These are phyloP conservation scores for Solanum sitiens DNA, from an alignment of 257 asterid species.

Conservation along the genomic window DNA sequence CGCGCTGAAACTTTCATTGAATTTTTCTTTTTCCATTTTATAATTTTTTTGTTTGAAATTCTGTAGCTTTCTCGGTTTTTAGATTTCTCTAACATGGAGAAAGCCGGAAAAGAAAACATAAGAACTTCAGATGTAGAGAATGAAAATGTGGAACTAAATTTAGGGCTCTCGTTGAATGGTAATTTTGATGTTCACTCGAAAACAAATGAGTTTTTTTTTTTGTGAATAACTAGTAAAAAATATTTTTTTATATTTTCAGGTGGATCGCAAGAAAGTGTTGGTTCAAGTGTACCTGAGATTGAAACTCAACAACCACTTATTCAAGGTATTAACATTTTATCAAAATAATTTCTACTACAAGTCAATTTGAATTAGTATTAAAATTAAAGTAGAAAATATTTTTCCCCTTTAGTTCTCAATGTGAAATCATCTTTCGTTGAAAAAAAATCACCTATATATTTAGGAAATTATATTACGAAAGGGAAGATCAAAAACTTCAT, in stretches of 20 bases:
- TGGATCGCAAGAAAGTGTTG: slow-evolving; percentile 36
- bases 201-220: fast-evolving
- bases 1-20: neutral
- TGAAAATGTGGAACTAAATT: slow-evolving; percentile 19
- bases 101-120: slow-evolving; percentile 4
- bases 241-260: slow-evolving; percentile 8
- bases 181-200: neutral
- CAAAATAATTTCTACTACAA: too few relatives aligned
- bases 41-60: too few relatives aligned
- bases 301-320: slow-evolving; percentile 10
- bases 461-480: neutral
- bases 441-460: neutral
- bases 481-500: slow-evolving; percentile 9
- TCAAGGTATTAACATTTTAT: slow-evolving; percentile 24
- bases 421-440: neutral
- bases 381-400: neutral
- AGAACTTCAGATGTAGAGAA: slow-evolving; percentile 6
- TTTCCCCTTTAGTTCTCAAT: neutral
- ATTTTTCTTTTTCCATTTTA: neutral
- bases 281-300: slow-evolving; percentile 36
- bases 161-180: slow-evolving; percentile 26
- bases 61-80: neutral
- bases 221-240: slow-evolving; percentile 43
- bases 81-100: slow-evolving; percentile 13
- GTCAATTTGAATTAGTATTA: neutral